Evolutionary conservation across 192 early-diverging fungal genomes (phyloP), one percentile per base, ranked within the genome.

Genomic region (Coemansia sp.): DNA sequence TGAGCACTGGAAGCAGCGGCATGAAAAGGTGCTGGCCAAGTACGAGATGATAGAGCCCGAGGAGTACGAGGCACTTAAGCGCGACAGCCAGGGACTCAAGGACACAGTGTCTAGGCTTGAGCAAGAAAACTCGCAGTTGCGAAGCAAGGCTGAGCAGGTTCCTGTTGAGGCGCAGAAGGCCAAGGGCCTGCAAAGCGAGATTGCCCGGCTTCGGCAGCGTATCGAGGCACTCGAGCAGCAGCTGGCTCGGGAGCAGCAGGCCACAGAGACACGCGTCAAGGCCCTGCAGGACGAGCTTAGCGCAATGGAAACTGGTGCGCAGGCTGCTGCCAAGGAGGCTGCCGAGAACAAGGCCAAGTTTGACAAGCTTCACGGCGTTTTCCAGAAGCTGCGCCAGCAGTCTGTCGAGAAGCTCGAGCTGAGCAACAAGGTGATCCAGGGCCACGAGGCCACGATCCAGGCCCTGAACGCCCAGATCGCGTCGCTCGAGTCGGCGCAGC

Each of bases 41-140:
- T 88, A 90, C 67, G 78, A 87, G 72, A 80, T 86, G 42, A 84
- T 92, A 28, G 90, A 92, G 61, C 90, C 90, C 0, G 81, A 77
- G 18, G 90, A 88, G 51, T 82, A 85, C 64, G 71, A 87, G 52
- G 59, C 80, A 11, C 80, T 92, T 15, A 81, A 88, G 64, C 50
- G 75, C 18, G 60, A 80, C 34, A 50, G 62, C 42, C 57, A 61
- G 29, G 66, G 66, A 7, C 52, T 79, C 9, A 40, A 44, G 14
- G 38, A 60, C 1, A 41, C 58, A 27, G 20, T 68, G 4, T 54
- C 53, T 9, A 14, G 30, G 17, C 38, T 69, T 6, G n/a, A 34
- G 0, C 19, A 9, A 0, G 49, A 56, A 26, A 56, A 56, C 32
- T 35, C 36, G 8, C 35, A 37, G 9, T n/a, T 63, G n/a, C 45